Evolutionary conservation across 805 yeast species (phyloP), one percentile per base, ranked within the genome.

Genomic region (Metschnikowia baotianmanensis): DNA sequence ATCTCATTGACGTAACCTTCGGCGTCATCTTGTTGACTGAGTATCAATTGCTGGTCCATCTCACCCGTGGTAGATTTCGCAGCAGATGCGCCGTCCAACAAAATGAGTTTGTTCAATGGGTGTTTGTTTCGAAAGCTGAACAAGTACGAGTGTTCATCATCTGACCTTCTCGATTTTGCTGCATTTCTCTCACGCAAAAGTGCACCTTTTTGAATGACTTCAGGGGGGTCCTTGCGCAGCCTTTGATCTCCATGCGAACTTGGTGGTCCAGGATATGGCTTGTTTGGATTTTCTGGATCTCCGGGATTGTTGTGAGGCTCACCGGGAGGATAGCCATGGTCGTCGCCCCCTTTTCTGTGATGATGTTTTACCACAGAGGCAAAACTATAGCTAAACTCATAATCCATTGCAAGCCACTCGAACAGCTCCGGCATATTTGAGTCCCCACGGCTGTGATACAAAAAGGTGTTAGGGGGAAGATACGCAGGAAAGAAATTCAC

Each of bases 41-140:
- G 50, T 10, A 59, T 56, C 54, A 30, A 46, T 34, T 49, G 69
- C 55, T 16, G 79, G 52, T 81, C 86, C 84, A 78, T 78, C 51
- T 76, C 80, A 4, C 85, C 85, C 1, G 77, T 67, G 1, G 40
- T 28, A 0, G 71, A 61, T 54, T 80, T 80, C 0, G 84, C 78
- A n/a, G 84, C 86, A 21, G 83, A 78, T 0, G 85, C 83, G 5
- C 86, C 86, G 46, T 80, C 85, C n/a, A 81, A 54, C 36, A 71
- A 69, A 5, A 81, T 62, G 22, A 80, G 52, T 47, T 67, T 73
- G 46, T 66, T 67, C 37, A 80, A 55, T 3, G 83, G 80, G 44
- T 61, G 64, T 3, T 58, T 60, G 8, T 71, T 74, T 44, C 65
- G 59, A 47, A 78, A 77, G 0, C 83, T 76, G 46, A 72, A 60